A percentile compares a stretch with the other conserved stretches of the same genome.
These are phyloP conservation scores for Talaromyces atroroseus DNA, from an alignment of 2,329 filamentous ascomycete genomes.

Conservation along the genomic window DNA sequence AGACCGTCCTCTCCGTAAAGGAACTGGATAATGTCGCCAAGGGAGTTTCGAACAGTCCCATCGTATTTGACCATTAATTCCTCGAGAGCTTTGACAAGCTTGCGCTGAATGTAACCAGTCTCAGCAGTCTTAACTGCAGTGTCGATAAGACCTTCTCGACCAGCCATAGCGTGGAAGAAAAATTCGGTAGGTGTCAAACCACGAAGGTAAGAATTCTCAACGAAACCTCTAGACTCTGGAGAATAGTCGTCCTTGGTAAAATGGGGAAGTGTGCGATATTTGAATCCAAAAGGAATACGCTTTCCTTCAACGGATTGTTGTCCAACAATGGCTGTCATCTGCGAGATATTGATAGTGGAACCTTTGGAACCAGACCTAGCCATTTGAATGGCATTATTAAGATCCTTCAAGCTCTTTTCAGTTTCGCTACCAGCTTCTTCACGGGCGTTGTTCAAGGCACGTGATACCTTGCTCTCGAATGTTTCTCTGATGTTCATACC, in stretches of 20 bases:
- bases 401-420: constrained; percentile 85
- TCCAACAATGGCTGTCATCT: constrained; percentile 97
- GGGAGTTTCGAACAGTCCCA: constrained; percentile 91
- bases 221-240: constrained; percentile 91
- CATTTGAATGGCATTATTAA: constrained; percentile 97
- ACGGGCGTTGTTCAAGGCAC: constrained; percentile 89
- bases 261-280: constrained; percentile 92
- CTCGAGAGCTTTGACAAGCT: constrained; percentile 95
- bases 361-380: constrained; percentile 95
- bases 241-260: constrained; percentile 99
- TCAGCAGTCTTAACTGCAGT: constrained; percentile 99
- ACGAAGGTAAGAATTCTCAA: constrained; percentile 97
- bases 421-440: constrained; percentile 92
- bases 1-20: constrained; percentile 96
- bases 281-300: constrained; percentile 98
- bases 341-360: constrained; percentile 98
- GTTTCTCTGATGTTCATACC: constrained; percentile 99
- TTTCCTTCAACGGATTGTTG: constrained; percentile 98
- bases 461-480: constrained; percentile 95
- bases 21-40: constrained; percentile 95
- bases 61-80: constrained; percentile 98
- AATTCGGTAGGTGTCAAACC: constrained; percentile 93
- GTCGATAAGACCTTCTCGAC: constrained; percentile 98
- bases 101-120: constrained; percentile 97
- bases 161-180: constrained; percentile 99